Evolutionary conservation across 768 basidiomycete genomes (phyloP), one percentile per base, ranked within the genome.

Genomic region (Antrodiella citrinella): DNA sequence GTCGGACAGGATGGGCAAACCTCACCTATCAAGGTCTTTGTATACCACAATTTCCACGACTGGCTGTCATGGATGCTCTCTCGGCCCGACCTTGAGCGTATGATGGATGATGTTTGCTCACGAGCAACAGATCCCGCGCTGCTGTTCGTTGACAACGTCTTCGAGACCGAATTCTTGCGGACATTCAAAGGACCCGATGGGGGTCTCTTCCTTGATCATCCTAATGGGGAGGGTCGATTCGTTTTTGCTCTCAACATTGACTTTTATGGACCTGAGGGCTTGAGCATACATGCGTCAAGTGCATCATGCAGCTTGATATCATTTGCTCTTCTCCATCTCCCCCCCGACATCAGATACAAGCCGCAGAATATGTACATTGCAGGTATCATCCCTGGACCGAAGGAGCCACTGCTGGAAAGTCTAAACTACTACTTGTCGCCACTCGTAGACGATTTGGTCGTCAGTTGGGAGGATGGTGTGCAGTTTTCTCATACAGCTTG

Each of bases 371-470:
- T 75, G 57, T 74, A 63, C 50, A 58, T 75, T 0, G 70, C 63
- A 1, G 71, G 66, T 0, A 54, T 76, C 48, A 69, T 74, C 20
- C 70, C 72, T 4, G 71, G 73, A 0, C 74, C 73, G 0, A 53
- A 62, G 0, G 64, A 69, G 41, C 72, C 73, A 1, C 57, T 55
- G 1, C 47, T 65, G 0, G 44, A 62, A 0, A 52, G 67, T 24
- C 56, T 72, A 5, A 72, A 75, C 35, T 68, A 72, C 42, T 56
- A 70, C 22, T 55, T 77, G 2, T 13, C 23, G 0, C 69, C 67
- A 1, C 62, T 75, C 11, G 60, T 75, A 3, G 60, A 69, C 30
- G 63, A 71, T 18, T 57, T 75, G 0, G 41, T 67, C 2, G 23
- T 46, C 0, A 55, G 69, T 10, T 77, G 69, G 67, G 2, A 56